These are phyloP conservation scores for Speleostelium caveatum DNA, from an alignment of 78 protist species.

Conservation along the genomic window DNA sequence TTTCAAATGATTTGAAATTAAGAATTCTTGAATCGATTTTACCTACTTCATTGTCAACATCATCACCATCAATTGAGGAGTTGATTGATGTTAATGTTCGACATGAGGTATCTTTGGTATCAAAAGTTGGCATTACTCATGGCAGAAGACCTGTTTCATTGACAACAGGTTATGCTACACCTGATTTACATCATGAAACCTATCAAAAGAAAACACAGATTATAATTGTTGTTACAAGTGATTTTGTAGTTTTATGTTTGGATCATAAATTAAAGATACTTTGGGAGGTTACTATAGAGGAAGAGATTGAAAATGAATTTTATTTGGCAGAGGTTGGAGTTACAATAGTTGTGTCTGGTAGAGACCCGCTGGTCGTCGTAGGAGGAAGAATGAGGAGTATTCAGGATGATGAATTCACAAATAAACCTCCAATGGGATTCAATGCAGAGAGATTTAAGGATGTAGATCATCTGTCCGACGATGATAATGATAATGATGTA, in stretches of 20 bases:
- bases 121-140: slow-evolving; percentile 57
- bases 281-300: slow-evolving; percentile 64
- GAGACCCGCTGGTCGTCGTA: slow-evolving; percentile 37
- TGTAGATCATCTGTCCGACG: not conserved
- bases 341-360: too few species aligned
- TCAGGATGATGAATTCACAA: slow-evolving; percentile 1
- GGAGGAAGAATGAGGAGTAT: slow-evolving; percentile 55
- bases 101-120: slow-evolving; percentile 44
- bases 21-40: slow-evolving; percentile 35
- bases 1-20: slow-evolving; percentile 52
- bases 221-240: slow-evolving; percentile 57
- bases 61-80: not conserved
- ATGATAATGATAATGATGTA: not conserved
- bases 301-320: slow-evolving; percentile 19
- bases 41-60: not conserved
- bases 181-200: not conserved
- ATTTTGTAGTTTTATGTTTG: slow-evolving; percentile 45
- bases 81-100: not conserved
- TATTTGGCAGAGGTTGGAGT: slow-evolving; percentile 56
- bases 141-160: slow-evolving; percentile 72
- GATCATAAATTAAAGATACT: slow-evolving; percentile 30
- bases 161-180: slow-evolving; percentile 36
- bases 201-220: not conserved
- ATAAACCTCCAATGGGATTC: not conserved
- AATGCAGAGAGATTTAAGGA: not conserved